Conservation (phyloP, 1,139 yeast genomes). For the Pichia sp. region DNA sequence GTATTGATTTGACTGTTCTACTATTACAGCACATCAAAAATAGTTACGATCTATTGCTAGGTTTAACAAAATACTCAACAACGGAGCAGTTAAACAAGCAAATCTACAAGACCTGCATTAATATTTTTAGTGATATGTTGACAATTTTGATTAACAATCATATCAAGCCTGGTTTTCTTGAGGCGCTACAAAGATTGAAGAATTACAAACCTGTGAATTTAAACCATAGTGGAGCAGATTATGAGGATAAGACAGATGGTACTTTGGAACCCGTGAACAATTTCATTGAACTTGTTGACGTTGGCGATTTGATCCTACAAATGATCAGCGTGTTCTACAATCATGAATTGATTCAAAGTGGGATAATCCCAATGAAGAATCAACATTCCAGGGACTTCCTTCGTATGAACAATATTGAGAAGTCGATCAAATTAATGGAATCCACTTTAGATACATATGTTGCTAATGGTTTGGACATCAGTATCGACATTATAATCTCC, state of each 20-base stretch:
- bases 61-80: slow-evolving; percentile 31
- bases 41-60: slow-evolving; percentile 36
- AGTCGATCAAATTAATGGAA: slow-evolving; percentile 65
- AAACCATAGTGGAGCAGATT: slow-evolving; percentile 29
- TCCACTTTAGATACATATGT: slow-evolving; percentile 79
- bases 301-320: slow-evolving; percentile 89
- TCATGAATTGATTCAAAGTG: slow-evolving; percentile 68
- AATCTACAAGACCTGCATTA: slow-evolving; percentile 35
- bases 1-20: slow-evolving; percentile 42
- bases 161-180: slow-evolving; percentile 74
- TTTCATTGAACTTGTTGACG: slow-evolving; percentile 84
- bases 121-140: slow-evolving; percentile 63
- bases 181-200: slow-evolving; percentile 66
- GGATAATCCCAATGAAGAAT: slow-evolving; percentile 42
- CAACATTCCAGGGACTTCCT: slow-evolving; percentile 66
- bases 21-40: slow-evolving; percentile 41
- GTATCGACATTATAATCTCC: slow-evolving; percentile 80
- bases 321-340: slow-evolving; percentile 89
- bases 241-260: slow-evolving; percentile 20
- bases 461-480: slow-evolving; percentile 87
- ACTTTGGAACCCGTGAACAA: slow-evolving; percentile 75
- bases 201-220: slow-evolving; percentile 59
- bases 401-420: slow-evolving; percentile 74
- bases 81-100: slow-evolving; percentile 28
- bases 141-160: slow-evolving; percentile 67